phyloP scores from a whole-genome alignment of 2,329 filamentous ascomycete species.

The Aspergillus hiratsukae region DNA sequence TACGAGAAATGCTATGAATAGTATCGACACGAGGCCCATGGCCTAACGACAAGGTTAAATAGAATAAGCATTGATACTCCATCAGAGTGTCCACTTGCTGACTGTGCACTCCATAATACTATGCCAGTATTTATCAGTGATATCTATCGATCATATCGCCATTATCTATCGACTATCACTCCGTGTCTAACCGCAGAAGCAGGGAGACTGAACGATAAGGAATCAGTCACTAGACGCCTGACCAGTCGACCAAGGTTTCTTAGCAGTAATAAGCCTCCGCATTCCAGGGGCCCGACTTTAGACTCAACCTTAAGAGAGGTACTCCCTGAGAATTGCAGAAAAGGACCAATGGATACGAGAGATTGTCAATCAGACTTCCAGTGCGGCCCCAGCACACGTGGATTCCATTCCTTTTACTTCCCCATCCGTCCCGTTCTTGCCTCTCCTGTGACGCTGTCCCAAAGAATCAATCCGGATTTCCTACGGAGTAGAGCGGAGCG shows the following conservation, averaged over 20 bases:
- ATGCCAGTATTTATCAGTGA: not conserved
- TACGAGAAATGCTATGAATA: not conserved
- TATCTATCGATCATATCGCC: not conserved
- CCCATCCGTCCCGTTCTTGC: too few relatives aligned
- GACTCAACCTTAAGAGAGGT: not conserved
- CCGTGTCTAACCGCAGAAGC: too few relatives aligned
- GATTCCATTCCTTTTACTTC: not conserved
- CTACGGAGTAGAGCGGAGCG: too few relatives aligned
- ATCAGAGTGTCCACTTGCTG: not conserved
- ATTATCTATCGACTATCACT: too few relatives aligned
- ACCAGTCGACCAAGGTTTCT: too few relatives aligned
- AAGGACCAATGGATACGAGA: not conserved
- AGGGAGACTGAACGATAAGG: not conserved
- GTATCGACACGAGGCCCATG: not conserved
- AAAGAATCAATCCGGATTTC: too few relatives aligned
- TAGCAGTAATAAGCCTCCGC: not conserved
- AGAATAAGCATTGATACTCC: not conserved
- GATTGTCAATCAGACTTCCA: too few relatives aligned
- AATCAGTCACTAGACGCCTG: too few relatives aligned
- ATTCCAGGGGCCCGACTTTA: not conserved
- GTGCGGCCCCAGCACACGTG: not conserved
- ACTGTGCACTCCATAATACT: not conserved
- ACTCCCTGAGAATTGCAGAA: not conserved
- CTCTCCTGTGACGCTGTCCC: too few relatives aligned
- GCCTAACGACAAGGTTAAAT: not conserved